Evolutionary conservation across 2,329 filamentous ascomycete species (phyloP), one percentile per base, ranked within the genome.

Genomic region (Fusarium algeriense): DNA sequence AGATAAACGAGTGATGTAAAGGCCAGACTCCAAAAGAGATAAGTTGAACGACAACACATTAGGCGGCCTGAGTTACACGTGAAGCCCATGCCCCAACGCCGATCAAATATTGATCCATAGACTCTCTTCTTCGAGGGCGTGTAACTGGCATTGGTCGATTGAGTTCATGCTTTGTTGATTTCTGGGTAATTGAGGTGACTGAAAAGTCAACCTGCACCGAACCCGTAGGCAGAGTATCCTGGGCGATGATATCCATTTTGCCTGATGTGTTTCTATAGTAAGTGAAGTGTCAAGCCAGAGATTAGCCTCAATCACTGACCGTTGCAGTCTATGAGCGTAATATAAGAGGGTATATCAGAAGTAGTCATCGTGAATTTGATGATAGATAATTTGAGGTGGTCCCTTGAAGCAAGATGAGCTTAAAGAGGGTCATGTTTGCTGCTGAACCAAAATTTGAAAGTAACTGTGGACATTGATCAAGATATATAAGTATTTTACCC

Each of bases 381-480:
- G 3, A 8, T 7, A 4, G 4, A 34, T 13, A 34, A 40, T 10
- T 58, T 9, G 19, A 23, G 23, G 3, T 1, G 19, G 13, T 32
- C 3, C 8, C 30, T 40, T 26, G 14, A 12, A 2, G 5, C 6
- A 11, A 4, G 2, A 34, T 5, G 3, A 32, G 9, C 2, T 20
- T 15, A 10, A 28, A 13, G 7, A 26, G 15, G n/a, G 1, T 40
- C 55, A 59, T 59, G 11, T 15, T 59, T 28, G 20, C 55, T 54
- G 7, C n/a, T 53, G 2, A 0, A 28, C 3, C 12, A 10, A 20
- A 10, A 23, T 3, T 1, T 2, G 1, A 7, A 4, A 3, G 4
- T 11, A 7, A 6, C 3, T 0, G 17, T 5, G 34, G 28, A 34
- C 0, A 19, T 1, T 1, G 4, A 14, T 0, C 9, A 8, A 0